Evolutionary conservation across 2,329 filamentous ascomycete species (phyloP).

Genomic region (Colletotrichum eleusines): DNA sequence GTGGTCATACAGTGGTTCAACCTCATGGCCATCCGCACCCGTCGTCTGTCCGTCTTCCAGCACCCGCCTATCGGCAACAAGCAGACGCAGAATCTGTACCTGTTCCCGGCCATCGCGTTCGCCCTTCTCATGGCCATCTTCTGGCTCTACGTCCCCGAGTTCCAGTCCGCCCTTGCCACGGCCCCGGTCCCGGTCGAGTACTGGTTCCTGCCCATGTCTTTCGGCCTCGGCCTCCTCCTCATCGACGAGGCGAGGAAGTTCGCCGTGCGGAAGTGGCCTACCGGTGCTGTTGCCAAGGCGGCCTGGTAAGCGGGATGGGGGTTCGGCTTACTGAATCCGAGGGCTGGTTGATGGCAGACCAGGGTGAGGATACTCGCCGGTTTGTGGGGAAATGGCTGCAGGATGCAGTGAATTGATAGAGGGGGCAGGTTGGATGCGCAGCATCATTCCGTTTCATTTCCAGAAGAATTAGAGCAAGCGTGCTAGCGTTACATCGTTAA

Average conservation of each 20-base stretch:
- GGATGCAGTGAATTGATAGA: background rate
- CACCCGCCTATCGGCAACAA: constrained; percentile 77
- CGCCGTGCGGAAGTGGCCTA: constrained; percentile 59
- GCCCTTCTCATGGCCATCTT: constrained; percentile 77
- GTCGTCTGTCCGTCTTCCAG: constrained; percentile 76
- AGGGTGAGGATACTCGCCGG: background rate
- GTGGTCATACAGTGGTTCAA: constrained; percentile 89
- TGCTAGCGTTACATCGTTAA: background rate
- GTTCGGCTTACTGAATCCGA: background rate
- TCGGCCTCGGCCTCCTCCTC: constrained; percentile 68
- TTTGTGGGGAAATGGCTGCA: background rate
- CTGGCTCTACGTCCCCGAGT: constrained; percentile 74
- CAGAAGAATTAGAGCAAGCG: constrained; percentile 11
- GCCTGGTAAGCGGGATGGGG: constrained; percentile 59
- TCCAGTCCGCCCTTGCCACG: constrained; percentile 73
- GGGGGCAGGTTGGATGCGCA: background rate
- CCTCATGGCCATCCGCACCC: constrained; percentile 75
- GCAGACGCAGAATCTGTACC: constrained; percentile 73
- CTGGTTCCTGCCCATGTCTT: constrained; percentile 82
- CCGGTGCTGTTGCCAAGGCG: constrained; percentile 58
- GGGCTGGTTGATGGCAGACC: background rate
- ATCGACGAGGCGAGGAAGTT: constrained; percentile 67
- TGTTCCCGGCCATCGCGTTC: constrained; percentile 79
- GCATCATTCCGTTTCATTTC: background rate
- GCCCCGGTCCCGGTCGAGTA: constrained; percentile 75